Conservation (phyloP, 2,329 filamentous ascomycete species). For the Lojkania enalia region DNA sequence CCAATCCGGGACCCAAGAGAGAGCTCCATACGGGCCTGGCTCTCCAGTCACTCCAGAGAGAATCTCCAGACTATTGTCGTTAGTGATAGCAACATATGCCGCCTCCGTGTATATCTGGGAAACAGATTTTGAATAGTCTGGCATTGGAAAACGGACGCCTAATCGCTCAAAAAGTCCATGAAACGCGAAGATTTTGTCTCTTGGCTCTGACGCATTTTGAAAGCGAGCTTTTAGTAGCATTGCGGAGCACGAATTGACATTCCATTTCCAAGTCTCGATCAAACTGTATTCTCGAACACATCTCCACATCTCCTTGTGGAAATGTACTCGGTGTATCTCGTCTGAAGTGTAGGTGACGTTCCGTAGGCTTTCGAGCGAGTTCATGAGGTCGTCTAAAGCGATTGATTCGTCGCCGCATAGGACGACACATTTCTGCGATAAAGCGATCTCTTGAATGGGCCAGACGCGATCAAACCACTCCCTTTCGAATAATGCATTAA, state of each 20-base stretch:
- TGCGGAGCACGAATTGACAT: no score
- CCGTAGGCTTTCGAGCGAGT: background rate
- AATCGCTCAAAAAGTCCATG: constrained; percentile 1
- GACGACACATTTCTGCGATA: constrained; percentile 1
- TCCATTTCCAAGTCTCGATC: background rate
- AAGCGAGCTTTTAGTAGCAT: constrained; percentile 2
- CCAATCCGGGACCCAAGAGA: constrained; percentile 8
- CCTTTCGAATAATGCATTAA: background rate
- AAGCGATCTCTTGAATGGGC: constrained; percentile 8
- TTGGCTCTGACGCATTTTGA: constrained; percentile 3
- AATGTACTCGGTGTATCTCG: background rate
- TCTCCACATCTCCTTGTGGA: constrained; percentile 7
- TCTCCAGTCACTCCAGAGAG: constrained; percentile 1
- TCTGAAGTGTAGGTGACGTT: background rate
- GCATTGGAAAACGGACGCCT: background rate
- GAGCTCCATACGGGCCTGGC: background rate
- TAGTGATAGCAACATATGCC: background rate
- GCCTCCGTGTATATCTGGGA: constrained; percentile 2
- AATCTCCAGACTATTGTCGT: constrained; percentile 3
- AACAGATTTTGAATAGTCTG: constrained; percentile 2
- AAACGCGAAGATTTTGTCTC: constrained; percentile 8
- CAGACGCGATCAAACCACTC: constrained; percentile 5
- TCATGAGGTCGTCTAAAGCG: constrained; percentile 3
- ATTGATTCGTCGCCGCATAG: background rate
- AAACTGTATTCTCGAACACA: constrained; percentile 1